Evolutionary conservation across 257 asterid genomes (phyloP).

Genomic region (Verbena officinalis): DNA sequence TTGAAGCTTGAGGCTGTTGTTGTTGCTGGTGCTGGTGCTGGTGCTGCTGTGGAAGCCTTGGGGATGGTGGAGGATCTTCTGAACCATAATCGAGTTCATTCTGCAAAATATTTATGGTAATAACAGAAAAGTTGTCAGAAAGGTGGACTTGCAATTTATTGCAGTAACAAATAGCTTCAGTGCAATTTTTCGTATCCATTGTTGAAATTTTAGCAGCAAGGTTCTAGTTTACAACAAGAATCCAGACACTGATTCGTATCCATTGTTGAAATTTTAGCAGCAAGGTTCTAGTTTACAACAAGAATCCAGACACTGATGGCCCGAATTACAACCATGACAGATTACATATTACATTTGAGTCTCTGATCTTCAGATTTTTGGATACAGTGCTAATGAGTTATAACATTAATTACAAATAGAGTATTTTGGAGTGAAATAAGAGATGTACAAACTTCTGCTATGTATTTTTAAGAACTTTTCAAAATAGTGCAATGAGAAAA

Average conservation of each 20-base stretch:
- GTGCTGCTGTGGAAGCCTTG: slow-evolving; percentile 44
- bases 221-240: slow-evolving; percentile 6
- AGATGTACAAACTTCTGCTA: neutral
- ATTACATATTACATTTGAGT: neutral
- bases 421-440: neutral
- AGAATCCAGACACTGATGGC: slow-evolving; percentile 1
- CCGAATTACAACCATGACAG: neutral
- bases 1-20: slow-evolving; percentile 39
- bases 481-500: neutral
- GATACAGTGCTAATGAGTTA: neutral
- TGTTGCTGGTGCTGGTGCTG: slow-evolving; percentile 47
- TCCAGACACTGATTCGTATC: neutral
- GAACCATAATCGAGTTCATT: slow-evolving; percentile 57
- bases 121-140: slow-evolving; percentile 4
- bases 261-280: neutral
- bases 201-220: neutral
- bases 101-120: slow-evolving; percentile 35
- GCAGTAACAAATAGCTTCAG: neutral
- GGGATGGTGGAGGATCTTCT: slow-evolving; percentile 63
- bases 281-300: neutral
- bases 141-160: neutral
- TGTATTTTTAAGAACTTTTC: neutral
- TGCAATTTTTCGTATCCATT: neutral
- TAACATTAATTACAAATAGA: neutral
- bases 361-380: neutral